Evolutionary conservation across 73 alveolate species (phyloP).

Genomic region (Symbiodinium natans): DNA sequence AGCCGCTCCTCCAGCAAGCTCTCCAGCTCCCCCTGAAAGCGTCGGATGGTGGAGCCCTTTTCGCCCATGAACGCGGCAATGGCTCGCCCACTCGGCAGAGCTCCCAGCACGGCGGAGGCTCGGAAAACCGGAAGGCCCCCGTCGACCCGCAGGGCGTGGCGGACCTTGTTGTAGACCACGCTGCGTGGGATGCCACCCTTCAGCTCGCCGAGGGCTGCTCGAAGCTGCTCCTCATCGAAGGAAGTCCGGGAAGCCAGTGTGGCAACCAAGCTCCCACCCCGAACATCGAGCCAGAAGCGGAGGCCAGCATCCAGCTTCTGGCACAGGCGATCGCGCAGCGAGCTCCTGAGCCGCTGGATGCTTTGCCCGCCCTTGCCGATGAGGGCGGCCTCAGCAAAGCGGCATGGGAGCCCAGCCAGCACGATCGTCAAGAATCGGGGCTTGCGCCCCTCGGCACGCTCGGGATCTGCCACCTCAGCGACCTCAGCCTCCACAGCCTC

Average conservation of each 20-base stretch:
- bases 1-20: neutral
- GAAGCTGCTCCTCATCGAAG: neutral
- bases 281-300: slow-evolving; percentile 9
- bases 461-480: neutral
- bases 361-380: neutral
- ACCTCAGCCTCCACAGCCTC: neutral
- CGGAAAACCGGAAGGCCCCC: neutral
- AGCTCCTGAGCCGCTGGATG: neutral
- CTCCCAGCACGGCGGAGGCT: neutral
- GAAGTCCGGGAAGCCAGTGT: neutral
- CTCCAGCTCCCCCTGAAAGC: neutral
- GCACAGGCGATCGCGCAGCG: neutral
- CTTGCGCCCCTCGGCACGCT: neutral
- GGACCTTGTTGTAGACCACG: neutral
- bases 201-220: neutral
- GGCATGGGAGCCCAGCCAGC: neutral
- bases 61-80: neutral
- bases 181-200: neutral
- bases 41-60: neutral
- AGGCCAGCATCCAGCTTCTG: neutral
- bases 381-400: neutral
- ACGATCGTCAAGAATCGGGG: neutral
- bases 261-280: neutral
- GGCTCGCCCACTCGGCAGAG: neutral
- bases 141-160: neutral